Conservation (phyloP, 345 rosid genomes). For the Citrus mangshanensis region DNA sequence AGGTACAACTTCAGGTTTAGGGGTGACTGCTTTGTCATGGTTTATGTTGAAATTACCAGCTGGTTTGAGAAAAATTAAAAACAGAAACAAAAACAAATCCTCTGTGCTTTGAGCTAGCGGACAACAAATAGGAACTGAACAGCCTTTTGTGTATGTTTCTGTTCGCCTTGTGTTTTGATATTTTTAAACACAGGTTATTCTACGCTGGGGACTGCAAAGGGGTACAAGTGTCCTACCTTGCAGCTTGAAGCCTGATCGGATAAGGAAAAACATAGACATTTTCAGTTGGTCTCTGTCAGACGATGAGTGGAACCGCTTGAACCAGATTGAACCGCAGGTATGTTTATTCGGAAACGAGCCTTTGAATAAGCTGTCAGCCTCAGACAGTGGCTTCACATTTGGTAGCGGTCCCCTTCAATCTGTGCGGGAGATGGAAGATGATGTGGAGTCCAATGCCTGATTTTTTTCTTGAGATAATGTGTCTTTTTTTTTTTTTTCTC, state of each 20-base stretch:
- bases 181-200: slow-evolving; percentile 35
- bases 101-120: background rate
- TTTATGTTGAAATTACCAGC: background rate
- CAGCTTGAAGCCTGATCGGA: slow-evolving; percentile 53
- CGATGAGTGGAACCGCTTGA: slow-evolving; percentile 44
- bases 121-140: background rate
- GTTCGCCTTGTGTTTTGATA: background rate
- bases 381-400: slow-evolving; percentile 33
- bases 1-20: background rate
- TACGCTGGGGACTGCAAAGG: slow-evolving; percentile 63
- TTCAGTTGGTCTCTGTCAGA: slow-evolving; percentile 48
- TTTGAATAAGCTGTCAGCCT: slow-evolving; percentile 30
- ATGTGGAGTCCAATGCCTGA: slow-evolving; percentile 38
- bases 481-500: slow-evolving; percentile 14
- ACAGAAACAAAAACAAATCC: background rate
- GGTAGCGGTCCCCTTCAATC: slow-evolving; percentile 55
- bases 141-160: background rate
- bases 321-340: slow-evolving; percentile 54
- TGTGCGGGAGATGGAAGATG: slow-evolving; percentile 52
- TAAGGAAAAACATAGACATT: slow-evolving; percentile 48
- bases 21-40: background rate
- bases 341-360: slow-evolving; percentile 50
- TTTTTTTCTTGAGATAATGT: slow-evolving; percentile 9
- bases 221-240: slow-evolving; percentile 62
- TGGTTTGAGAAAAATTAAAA: background rate